Conservation (phyloP, 768 basidiomycete genomes). For the Clitopilus passeckerianus region DNA sequence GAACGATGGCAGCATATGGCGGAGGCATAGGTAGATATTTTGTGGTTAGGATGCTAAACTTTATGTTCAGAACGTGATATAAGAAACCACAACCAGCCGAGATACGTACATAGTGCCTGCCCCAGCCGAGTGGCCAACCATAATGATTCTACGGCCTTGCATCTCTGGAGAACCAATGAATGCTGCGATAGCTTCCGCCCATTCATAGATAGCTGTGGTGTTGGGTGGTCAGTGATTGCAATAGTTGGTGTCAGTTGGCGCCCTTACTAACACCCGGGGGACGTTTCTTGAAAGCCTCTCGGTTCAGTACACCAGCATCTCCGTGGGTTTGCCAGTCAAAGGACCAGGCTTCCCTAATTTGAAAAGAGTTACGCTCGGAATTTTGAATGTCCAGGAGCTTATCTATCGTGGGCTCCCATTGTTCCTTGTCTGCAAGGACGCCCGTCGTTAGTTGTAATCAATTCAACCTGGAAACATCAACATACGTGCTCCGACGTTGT, state of each 20-base stretch:
- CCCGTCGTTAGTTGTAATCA: not conserved
- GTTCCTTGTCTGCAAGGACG: conserved; percentile 43
- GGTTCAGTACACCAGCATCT: conserved; percentile 41
- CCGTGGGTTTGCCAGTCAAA: conserved; percentile 51
- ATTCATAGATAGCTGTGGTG: conserved; percentile 29
- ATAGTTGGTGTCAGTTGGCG: not conserved
- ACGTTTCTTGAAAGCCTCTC: conserved; percentile 21
- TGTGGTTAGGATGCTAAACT: conserved; percentile 31
- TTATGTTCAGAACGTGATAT: not conserved
- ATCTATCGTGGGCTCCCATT: conserved; percentile 46
- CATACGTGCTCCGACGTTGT: conserved; percentile 44
- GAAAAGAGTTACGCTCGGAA: conserved; percentile 8
- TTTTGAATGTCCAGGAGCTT: conserved; percentile 27
- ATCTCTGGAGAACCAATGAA: conserved; percentile 27
- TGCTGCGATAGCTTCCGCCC: conserved; percentile 26
- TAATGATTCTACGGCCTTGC: conserved; percentile 29
- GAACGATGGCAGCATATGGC: conserved; percentile 31
- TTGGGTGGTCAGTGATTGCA: not conserved
- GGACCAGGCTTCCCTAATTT: conserved; percentile 41
- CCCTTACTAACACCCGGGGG: conserved; percentile 31
- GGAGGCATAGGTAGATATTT: conserved; percentile 20
- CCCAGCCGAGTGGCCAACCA: conserved; percentile 40
- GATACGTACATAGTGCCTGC: conserved; percentile 30
- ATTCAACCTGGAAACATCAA: conserved; percentile 3
- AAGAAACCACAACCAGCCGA: not conserved